Percentiles rank a stretch among this genome's conserved stretches.
Evolutionary conservation across 2,329 filamentous ascomycete genomes (phyloP).

Genomic region (Diaporthe velutina): DNA sequence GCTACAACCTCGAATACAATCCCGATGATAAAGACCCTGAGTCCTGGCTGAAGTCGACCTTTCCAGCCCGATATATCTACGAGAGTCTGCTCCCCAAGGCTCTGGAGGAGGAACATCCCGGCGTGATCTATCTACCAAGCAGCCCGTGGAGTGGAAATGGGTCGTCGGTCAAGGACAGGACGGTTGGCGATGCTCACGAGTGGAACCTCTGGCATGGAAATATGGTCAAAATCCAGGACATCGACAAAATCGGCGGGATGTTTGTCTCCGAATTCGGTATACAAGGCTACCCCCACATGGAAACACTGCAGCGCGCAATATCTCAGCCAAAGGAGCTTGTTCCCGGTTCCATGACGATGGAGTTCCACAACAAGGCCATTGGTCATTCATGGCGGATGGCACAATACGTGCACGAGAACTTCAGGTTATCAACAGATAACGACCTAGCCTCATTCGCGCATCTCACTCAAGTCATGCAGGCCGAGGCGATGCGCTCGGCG

Average conservation of each 20-base stretch:
- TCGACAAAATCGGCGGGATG: slow-evolving; percentile 86
- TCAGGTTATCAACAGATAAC: slow-evolving; percentile 73
- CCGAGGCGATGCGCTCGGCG: slow-evolving; percentile 74
- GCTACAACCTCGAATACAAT: slow-evolving; percentile 80
- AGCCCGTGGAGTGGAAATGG: slow-evolving; percentile 83
- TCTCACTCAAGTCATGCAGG: slow-evolving; percentile 77
- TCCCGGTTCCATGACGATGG: slow-evolving; percentile 86
- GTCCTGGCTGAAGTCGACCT: slow-evolving; percentile 88
- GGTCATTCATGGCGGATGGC: slow-evolving; percentile 90
- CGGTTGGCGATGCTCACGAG: slow-evolving; percentile 91
- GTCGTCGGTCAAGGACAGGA: slow-evolving; percentile 79
- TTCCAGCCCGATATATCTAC: slow-evolving; percentile 93
- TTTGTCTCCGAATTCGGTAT: slow-evolving; percentile 98
- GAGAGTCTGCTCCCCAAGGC: slow-evolving; percentile 87
- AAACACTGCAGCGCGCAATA: slow-evolving; percentile 85
- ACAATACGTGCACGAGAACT: slow-evolving; percentile 90
- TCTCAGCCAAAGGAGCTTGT: slow-evolving; percentile 75
- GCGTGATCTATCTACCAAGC: slow-evolving; percentile 84
- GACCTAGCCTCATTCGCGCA: slow-evolving; percentile 77
- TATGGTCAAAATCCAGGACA: slow-evolving; percentile 92
- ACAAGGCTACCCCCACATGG: slow-evolving; percentile 88
- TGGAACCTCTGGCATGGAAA: slow-evolving; percentile 99
- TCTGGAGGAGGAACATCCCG: slow-evolving; percentile 75
- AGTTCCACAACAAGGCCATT: slow-evolving; percentile 96
- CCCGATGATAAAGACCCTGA: slow-evolving; percentile 82